A percentile compares a stretch with the other conserved stretches of the same genome.
Conservation (phyloP, 208 protist genomes). For the Leishmania lainsoni region DNA sequence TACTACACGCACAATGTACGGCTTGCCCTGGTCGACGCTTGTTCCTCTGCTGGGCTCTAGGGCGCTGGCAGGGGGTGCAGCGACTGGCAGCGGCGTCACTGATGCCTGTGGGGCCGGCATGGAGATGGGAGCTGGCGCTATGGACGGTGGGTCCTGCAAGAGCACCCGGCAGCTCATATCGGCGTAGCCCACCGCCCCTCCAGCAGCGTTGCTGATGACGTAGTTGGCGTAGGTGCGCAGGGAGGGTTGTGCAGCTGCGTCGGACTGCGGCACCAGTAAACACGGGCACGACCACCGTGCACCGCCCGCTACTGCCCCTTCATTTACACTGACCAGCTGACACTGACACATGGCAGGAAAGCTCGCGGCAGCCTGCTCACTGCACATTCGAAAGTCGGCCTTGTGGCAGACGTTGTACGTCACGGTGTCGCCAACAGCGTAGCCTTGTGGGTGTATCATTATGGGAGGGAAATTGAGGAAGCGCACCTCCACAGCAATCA, state of each 20-base stretch:
- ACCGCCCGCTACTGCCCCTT: background rate
- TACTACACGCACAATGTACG: slow-evolving; percentile 89
- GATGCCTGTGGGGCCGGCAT: background rate
- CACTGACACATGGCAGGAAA: slow-evolving; percentile 72
- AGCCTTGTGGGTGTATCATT: slow-evolving; percentile 51
- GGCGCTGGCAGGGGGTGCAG: background rate
- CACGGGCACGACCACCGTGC: slow-evolving; percentile 27
- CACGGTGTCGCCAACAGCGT: slow-evolving; percentile 31
- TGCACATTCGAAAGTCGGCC: slow-evolving; percentile 70
- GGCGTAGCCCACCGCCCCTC: slow-evolving; percentile 68
- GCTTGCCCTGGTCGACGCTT: slow-evolving; percentile 40
- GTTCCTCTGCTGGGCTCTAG: background rate
- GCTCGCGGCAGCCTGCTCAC: slow-evolving; percentile 28
- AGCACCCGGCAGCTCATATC: slow-evolving; percentile 82
- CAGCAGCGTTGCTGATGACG: slow-evolving; percentile 41
- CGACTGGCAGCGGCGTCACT: background rate
- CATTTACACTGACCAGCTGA: slow-evolving; percentile 20
- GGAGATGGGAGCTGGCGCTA: background rate
- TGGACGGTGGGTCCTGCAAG: background rate
- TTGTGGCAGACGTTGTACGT: slow-evolving; percentile 82
- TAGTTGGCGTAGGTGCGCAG: slow-evolving; percentile 49
- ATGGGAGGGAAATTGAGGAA: slow-evolving; percentile 78
- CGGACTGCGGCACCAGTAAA: background rate
- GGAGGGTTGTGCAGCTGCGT: background rate
- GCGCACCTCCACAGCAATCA: slow-evolving; percentile 45